Base-by-base conservation (phyloP, 1,284 basidiomycete species). In the Pascua sp. region DNA sequence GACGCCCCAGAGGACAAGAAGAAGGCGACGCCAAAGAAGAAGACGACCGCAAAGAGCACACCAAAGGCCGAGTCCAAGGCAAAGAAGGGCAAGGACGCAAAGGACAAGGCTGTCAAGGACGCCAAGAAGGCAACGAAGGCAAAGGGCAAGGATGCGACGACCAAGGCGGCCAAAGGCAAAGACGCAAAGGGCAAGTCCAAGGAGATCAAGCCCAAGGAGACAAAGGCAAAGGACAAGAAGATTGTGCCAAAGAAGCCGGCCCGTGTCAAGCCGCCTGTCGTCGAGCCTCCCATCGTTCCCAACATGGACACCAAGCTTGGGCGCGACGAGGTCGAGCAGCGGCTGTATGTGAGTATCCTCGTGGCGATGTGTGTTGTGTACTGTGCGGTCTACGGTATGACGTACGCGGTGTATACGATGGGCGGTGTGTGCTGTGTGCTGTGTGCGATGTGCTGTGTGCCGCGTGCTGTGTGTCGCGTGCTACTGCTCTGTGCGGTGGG, bases 251-350 rank as follows among this genome's bases (percentile, higher is more conserved):
- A 57, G 44, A 42, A 47, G 10, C 44, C 49, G 8, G 50, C 38
- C 12, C 50, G 52, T 10, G 15, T 47, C 12, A 32, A 37, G 12
- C 18, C 57, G 50, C 56, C 61, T 11, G 47, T 50, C 41, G 55
- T 61, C 8, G 57, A 66, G 15, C 64, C 68, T 1, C 71, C 71
- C 3, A 41, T 52, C n/a, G 67, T 71, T 54, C 63, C 67, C 47
- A 66, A 61, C 41, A 57, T 71, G 18, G 65, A 67, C 45, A 70
- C 70, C 5, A 55, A 58, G 13, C 52, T 71, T 38, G 55, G 60
- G 11, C 58, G 47, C 16, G 63, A 66, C 32, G 70, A 72, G 51
- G 67, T 55, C 3, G 67, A 70, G 58, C 67, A 71, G 45, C 54
- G 72, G 11, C 69, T 73, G 18, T 64, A 61, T 46, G 70, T 72